Conservation (phyloP, 305 asterid genomes). For the Fraxinus dipetala region DNA sequence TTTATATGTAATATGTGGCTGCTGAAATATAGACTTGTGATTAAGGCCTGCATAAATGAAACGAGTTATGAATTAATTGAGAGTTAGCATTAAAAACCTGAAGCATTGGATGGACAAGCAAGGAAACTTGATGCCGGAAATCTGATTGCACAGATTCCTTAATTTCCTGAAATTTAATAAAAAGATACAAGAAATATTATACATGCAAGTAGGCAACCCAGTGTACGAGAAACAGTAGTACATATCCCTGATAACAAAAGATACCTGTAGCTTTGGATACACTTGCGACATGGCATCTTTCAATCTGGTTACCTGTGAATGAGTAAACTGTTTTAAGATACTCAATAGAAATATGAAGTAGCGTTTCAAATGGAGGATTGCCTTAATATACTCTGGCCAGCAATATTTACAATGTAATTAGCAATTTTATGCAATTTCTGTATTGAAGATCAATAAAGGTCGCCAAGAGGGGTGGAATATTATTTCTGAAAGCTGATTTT, state of each 20-base stretch:
- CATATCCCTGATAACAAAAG: not conserved
- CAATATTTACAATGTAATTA: not conserved
- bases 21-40: not conserved
- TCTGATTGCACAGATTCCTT: slow-evolving; percentile 95
- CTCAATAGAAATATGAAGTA: not conserved
- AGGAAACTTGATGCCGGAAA: slow-evolving; percentile 89
- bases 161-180: slow-evolving; percentile 57
- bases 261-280: slow-evolving; percentile 86
- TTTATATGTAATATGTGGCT: not conserved
- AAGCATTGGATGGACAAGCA: slow-evolving; percentile 97
- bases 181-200: slow-evolving; percentile 10
- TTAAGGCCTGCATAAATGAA: not conserved
- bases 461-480: not conserved
- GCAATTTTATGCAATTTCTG: not conserved
- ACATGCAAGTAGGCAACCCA: not conserved
- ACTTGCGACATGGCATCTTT: slow-evolving; percentile 86
- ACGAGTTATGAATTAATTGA: slow-evolving; percentile 1
- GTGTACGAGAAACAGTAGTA: not conserved
- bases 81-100: slow-evolving; percentile 52
- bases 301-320: slow-evolving; percentile 64
- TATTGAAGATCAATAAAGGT: not conserved
- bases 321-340: slow-evolving; percentile 10
- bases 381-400: not conserved
- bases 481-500: not conserved
- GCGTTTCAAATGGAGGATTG: not conserved